Percentiles rank a stretch among this genome's conserved stretches.
Conservation (phyloP, 2,329 filamentous ascomycete genomes). For the Cladosporium sp. region DNA sequence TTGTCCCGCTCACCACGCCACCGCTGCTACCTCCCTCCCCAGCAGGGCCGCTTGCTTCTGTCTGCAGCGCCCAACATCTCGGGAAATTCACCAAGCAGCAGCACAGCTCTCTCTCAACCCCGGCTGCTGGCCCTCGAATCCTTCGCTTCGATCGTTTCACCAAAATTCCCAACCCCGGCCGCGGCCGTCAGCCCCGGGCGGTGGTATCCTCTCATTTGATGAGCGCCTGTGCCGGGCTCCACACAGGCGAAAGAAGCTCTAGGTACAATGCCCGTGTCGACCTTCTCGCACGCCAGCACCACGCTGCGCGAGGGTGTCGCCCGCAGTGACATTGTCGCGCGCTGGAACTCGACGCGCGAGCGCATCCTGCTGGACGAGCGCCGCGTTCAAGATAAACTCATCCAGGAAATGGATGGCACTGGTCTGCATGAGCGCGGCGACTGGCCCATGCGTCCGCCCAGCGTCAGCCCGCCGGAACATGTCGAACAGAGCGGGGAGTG, state of each 20-base stretch:
- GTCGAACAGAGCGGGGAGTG: background rate
- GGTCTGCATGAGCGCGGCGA: constrained; percentile 25
- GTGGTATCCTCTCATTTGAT: background rate
- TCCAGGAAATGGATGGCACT: constrained; percentile 28
- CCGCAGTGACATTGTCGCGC: constrained; percentile 19
- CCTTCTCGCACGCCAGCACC: constrained; percentile 21
- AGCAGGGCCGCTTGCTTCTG: no score
- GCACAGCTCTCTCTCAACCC: no score
- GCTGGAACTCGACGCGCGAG: constrained; percentile 26
- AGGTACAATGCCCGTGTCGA: constrained; percentile 26
- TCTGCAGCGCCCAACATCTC: no score
- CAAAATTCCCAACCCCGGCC: background rate
- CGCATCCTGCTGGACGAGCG: constrained; percentile 25
- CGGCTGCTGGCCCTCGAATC: no score
- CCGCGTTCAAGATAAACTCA: constrained; percentile 21
- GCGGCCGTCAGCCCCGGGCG: constrained; percentile 8
- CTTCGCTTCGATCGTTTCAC: constrained; percentile 8
- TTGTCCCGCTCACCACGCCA: no score
- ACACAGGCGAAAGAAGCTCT: background rate
- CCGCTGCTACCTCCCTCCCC: no score
- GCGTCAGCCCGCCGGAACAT: constrained; percentile 14
- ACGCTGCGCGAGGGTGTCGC: constrained; percentile 12
- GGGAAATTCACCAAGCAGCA: no score
- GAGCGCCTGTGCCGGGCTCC: background rate
- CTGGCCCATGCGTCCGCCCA: constrained; percentile 23